Evolutionary conservation across 2,329 filamentous ascomycete genomes (phyloP).

Genomic region (Biscogniauxia sp.): DNA sequence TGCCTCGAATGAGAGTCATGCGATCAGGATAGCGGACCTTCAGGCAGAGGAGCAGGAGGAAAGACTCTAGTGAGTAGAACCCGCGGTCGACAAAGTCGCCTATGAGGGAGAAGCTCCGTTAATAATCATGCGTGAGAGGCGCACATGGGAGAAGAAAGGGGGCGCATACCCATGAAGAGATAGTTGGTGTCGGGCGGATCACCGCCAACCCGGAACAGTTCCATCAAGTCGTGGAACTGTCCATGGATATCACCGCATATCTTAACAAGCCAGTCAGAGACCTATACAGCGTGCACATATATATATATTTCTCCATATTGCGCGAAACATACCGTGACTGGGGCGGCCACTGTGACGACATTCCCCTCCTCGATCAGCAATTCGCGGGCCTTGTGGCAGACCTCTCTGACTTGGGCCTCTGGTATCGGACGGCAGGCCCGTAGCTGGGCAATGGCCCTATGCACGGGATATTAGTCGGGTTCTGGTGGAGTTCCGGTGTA

Average conservation of each 20-base stretch:
- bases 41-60: constrained; percentile 89
- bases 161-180: constrained; percentile 79
- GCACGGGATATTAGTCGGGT: constrained; percentile 11
- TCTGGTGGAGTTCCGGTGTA: too few species aligned
- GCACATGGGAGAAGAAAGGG: not conserved
- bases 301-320: not conserved
- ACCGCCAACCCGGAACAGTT: constrained; percentile 89
- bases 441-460: constrained; percentile 88
- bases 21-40: constrained; percentile 97
- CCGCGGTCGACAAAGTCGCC: constrained; percentile 97
- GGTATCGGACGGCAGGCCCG: constrained; percentile 95
- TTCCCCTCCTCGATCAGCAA: constrained; percentile 97
- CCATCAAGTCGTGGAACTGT: constrained; percentile 96
- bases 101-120: constrained; percentile 34
- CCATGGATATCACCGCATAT: constrained; percentile 98
- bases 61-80: constrained; percentile 97
- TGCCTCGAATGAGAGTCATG: constrained; percentile 92
- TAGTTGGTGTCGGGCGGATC: constrained; percentile 96
- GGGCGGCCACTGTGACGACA: constrained; percentile 90
- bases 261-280: constrained; percentile 37
- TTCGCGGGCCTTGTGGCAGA: constrained; percentile 96
- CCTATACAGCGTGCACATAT: not conserved
- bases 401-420: constrained; percentile 89
- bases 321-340: constrained; percentile 69
- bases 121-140: constrained; percentile 3